These are phyloP conservation scores for Chloranthus sessilifolius DNA, from an alignment of 164 flowering plant genomes.

Conservation along the genomic window DNA sequence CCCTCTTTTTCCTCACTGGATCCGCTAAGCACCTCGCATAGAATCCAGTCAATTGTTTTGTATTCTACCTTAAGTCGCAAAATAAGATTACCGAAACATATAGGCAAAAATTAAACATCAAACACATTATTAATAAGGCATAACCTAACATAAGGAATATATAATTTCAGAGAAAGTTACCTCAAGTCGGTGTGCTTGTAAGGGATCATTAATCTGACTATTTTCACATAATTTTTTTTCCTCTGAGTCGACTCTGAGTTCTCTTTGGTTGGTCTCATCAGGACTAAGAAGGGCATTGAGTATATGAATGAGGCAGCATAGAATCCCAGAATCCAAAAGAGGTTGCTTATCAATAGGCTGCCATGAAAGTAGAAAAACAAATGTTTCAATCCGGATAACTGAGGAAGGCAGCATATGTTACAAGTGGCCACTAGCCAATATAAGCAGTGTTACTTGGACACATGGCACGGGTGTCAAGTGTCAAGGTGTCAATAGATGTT, in stretches of 20 bases:
- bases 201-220: slow-evolving; percentile 25
- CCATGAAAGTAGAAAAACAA: slow-evolving; percentile 12
- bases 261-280: slow-evolving; percentile 29
- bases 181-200: slow-evolving; percentile 69
- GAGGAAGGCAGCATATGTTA: no score
- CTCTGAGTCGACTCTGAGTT: slow-evolving; percentile 20
- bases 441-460: no score
- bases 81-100: no score
- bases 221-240: slow-evolving; percentile 18
- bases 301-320: slow-evolving; percentile 90
- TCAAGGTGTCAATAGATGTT: no score
- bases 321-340: slow-evolving; percentile 94
- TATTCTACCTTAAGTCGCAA: no score
- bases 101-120: no score
- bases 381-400: no score
- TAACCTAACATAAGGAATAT: neutral
- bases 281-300: slow-evolving; percentile 74
- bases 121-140: neutral
- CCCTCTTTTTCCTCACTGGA: no score
- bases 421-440: no score
- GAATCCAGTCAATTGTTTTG: no score
- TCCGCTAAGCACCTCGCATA: no score
- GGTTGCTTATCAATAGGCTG: slow-evolving; percentile 98
- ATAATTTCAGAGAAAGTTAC: slow-evolving; percentile 27
- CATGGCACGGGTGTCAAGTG: no score